Percentiles rank a stretch among this genome's conserved stretches.
Conservation (phyloP, 257 asterid species). For the Linderniella brevidens region DNA sequence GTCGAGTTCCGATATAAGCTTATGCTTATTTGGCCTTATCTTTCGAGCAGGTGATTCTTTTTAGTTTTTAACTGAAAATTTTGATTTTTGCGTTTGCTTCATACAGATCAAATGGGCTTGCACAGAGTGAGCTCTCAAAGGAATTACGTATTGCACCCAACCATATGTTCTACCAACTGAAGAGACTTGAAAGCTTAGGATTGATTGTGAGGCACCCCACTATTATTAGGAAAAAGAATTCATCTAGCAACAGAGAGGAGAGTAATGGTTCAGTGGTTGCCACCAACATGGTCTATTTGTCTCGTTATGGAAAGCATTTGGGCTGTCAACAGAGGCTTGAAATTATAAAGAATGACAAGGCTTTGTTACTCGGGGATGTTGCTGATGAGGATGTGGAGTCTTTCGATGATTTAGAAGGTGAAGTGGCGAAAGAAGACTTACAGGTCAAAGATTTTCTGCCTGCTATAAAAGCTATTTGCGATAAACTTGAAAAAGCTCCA, state of each 20-base stretch:
- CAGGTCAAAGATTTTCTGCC: slow-evolving; percentile 69
- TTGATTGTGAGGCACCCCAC: slow-evolving; percentile 68
- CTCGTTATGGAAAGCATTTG: slow-evolving; percentile 73
- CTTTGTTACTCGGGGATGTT: slow-evolving; percentile 22
- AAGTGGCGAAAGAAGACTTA: slow-evolving; percentile 35
- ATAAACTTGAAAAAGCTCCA: slow-evolving; percentile 63
- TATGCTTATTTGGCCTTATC: not conserved
- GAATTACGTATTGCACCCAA: slow-evolving; percentile 53
- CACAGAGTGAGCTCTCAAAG: slow-evolving; percentile 73
- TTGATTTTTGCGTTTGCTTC: slow-evolving; percentile 2
- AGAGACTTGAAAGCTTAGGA: slow-evolving; percentile 67
- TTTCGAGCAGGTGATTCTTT: not conserved
- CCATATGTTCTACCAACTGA: slow-evolving; percentile 50
- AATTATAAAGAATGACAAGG: slow-evolving; percentile 45
- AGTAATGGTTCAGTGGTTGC: slow-evolving; percentile 27
- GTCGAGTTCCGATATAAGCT: not conserved
- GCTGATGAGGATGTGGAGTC: slow-evolving; percentile 27
- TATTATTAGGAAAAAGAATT: slow-evolving; percentile 47
- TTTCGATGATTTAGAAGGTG: slow-evolving; percentile 26
- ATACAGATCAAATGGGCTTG: slow-evolving; percentile 64
- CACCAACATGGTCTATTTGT: slow-evolving; percentile 73
- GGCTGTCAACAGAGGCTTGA: slow-evolving; percentile 81
- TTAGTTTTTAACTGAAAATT: not conserved
- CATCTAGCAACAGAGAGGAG: slow-evolving; percentile 20
- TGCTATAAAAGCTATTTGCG: slow-evolving; percentile 60